Conservation (phyloP, 2,329 filamentous ascomycete genomes). For the Nigrospora oryzae region DNA sequence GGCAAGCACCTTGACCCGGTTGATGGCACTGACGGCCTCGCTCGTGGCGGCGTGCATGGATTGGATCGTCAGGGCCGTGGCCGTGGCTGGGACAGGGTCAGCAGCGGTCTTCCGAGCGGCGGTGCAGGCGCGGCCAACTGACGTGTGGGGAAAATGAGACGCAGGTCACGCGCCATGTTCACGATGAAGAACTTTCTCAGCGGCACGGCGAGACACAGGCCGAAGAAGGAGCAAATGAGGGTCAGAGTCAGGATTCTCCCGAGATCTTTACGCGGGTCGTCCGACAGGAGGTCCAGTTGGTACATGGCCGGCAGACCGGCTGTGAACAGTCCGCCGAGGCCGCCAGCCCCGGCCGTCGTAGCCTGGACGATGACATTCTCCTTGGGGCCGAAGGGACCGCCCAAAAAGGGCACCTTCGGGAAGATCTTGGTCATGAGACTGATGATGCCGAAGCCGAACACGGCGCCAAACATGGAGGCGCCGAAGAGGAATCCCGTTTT, state of each 20-base stretch:
- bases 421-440: conserved; percentile 33
- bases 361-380: conserved; percentile 50
- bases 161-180: conserved; percentile 50
- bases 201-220: conserved; percentile 53
- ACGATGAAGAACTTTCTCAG: conserved; percentile 63
- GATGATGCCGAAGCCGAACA: conserved; percentile 46
- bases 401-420: conserved; percentile 39
- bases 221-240: conserved; percentile 54
- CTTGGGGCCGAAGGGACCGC: conserved; percentile 45
- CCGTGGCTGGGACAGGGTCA: conserved; percentile 26
- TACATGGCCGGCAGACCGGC: conserved; percentile 25
- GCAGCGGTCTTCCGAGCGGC: too few relatives aligned
- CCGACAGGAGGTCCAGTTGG: too few relatives aligned
- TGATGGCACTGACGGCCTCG: conserved; percentile 39
- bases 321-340: conserved; percentile 43
- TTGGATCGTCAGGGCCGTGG: conserved; percentile 49
- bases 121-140: too few relatives aligned
- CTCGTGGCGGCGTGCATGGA: conserved; percentile 47
- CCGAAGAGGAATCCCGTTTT: conserved; percentile 36
- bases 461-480: conserved; percentile 36
- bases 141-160: conserved; percentile 46
- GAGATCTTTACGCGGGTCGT: conserved; percentile 24
- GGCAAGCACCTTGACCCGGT: conserved; percentile 44
- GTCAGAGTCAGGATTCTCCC: conserved; percentile 50
- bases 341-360: conserved; percentile 44